phyloP scores from a whole-genome alignment of 2,329 filamentous ascomycete genomes.

The Biscogniauxia sp. region DNA sequence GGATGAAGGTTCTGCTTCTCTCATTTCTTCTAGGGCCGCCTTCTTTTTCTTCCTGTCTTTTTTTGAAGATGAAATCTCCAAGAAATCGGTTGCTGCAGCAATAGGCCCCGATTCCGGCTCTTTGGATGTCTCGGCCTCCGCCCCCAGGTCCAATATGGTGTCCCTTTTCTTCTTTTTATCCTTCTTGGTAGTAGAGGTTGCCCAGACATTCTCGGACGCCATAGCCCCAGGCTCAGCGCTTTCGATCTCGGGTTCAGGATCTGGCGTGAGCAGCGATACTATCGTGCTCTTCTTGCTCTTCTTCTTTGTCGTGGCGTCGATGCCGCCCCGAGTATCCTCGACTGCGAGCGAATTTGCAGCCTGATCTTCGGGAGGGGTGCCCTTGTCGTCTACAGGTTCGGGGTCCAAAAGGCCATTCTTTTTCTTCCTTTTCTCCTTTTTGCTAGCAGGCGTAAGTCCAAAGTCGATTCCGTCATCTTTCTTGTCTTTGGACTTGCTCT shows the following conservation, averaged over 20 bases:
- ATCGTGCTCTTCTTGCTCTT: constrained; percentile 33
- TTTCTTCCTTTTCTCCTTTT: constrained; percentile 41
- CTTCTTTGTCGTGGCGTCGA: constrained; percentile 42
- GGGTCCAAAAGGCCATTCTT: constrained; percentile 38
- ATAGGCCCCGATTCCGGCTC: neutral
- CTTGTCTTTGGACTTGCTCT: constrained; percentile 29
- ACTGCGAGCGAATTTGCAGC: constrained; percentile 18
- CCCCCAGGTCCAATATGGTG: constrained; percentile 17
- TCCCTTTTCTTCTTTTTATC: constrained; percentile 40
- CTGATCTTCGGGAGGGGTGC: constrained; percentile 23
- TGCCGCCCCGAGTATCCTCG: constrained; percentile 32
- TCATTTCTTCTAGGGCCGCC: constrained; percentile 18
- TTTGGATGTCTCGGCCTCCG: constrained; percentile 7
- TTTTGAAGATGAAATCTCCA: constrained; percentile 12
- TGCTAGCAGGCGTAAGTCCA: constrained; percentile 20
- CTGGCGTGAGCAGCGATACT: constrained; percentile 11
- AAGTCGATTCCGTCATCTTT: constrained; percentile 30
- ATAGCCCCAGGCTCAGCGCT: constrained; percentile 6
- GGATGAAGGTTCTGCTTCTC: constrained; percentile 20
- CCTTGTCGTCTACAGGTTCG: constrained; percentile 33
- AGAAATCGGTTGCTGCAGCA: constrained; percentile 5
- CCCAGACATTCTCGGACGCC: constrained; percentile 19
- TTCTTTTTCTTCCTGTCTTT: constrained; percentile 25
- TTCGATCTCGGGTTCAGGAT: constrained; percentile 26
- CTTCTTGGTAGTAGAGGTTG: constrained; percentile 31